phyloP scores from a whole-genome alignment of 129 eudicot species.

The Flaveria sonorensis region DNA sequence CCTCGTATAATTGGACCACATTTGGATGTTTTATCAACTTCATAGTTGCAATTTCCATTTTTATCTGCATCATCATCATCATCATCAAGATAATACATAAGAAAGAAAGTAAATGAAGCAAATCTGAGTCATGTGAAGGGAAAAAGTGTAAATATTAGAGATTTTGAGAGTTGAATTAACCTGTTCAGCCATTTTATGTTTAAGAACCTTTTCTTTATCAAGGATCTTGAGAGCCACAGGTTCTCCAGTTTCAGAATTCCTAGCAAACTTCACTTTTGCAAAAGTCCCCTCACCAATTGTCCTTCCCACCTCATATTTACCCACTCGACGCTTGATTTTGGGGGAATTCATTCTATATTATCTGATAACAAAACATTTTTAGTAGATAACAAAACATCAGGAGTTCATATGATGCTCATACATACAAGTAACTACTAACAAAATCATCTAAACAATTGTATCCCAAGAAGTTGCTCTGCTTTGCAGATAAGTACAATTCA shows the following conservation, averaged over 20 bases:
- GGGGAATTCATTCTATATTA: conserved; percentile 56
- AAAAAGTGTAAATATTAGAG: not conserved
- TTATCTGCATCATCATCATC: conserved; percentile 57
- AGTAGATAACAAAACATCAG: conserved; percentile 12
- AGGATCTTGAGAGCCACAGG: conserved; percentile 91
- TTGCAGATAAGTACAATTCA: not conserved
- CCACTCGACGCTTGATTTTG: conserved; percentile 79
- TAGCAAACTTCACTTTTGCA: conserved; percentile 95
- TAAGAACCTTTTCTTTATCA: conserved; percentile 91
- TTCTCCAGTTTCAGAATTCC: conserved; percentile 78
- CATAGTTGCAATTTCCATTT: conserved; percentile 94
- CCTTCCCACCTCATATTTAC: conserved; percentile 96
- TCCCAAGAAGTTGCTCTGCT: not conserved
- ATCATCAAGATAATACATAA: conserved; percentile 15
- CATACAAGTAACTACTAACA: not conserved
- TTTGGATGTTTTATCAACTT: conserved; percentile 91
- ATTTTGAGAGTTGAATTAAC: conserved; percentile 32
- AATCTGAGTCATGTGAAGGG: not conserved
- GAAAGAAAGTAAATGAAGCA: conserved; percentile 20
- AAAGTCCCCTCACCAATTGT: conserved; percentile 97
- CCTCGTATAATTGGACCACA: conserved; percentile 83
- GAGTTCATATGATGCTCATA: conserved; percentile 5
- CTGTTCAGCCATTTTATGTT: conserved; percentile 98
- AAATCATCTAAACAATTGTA: not conserved
- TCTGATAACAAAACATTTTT: conserved; percentile 16